Evolutionary conservation across 768 basidiomycete species (phyloP).

Genomic region (Calocybe indica): DNA sequence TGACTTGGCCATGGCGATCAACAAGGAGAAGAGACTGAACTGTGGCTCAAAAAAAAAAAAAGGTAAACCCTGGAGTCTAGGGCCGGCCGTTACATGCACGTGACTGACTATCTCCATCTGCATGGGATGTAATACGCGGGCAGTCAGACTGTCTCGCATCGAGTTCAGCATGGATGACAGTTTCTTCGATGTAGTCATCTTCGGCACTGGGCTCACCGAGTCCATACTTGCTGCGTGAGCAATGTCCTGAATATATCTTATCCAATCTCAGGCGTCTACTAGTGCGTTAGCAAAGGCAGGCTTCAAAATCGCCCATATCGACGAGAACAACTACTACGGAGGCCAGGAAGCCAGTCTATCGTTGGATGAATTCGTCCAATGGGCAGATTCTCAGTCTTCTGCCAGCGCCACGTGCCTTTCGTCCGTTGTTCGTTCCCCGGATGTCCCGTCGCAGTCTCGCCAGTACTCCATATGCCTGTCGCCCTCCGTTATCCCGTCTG

Average conservation of each 20-base stretch:
- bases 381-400: constrained; percentile 43
- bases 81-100: constrained; percentile 19
- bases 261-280: constrained; percentile 8
- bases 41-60: constrained; percentile 8
- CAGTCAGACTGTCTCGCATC: neutral
- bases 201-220: constrained; percentile 80
- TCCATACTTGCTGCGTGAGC: constrained; percentile 88
- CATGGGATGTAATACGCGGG: neutral
- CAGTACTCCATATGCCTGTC: constrained; percentile 84
- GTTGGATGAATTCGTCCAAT: constrained; percentile 70
- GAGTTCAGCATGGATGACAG: constrained; percentile 27
- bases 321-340: constrained; percentile 82
- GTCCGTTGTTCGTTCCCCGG: constrained; percentile 35
- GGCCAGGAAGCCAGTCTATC: constrained; percentile 76
- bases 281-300: constrained; percentile 90
- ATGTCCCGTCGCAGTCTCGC: constrained; percentile 50
- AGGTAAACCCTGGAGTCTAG: constrained; percentile 17
- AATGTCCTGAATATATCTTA: constrained; percentile 1
- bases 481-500: constrained; percentile 75
- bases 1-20: constrained; percentile 36
- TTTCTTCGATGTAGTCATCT: constrained; percentile 59
- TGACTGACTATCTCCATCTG: constrained; percentile 1
- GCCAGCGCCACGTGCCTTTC: constrained; percentile 27
- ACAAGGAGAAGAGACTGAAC: constrained; percentile 10
- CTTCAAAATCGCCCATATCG: constrained; percentile 83